These are phyloP conservation scores for Epichloe scottii DNA, from an alignment of 2,329 filamentous ascomycete genomes.

Conservation along the genomic window DNA sequence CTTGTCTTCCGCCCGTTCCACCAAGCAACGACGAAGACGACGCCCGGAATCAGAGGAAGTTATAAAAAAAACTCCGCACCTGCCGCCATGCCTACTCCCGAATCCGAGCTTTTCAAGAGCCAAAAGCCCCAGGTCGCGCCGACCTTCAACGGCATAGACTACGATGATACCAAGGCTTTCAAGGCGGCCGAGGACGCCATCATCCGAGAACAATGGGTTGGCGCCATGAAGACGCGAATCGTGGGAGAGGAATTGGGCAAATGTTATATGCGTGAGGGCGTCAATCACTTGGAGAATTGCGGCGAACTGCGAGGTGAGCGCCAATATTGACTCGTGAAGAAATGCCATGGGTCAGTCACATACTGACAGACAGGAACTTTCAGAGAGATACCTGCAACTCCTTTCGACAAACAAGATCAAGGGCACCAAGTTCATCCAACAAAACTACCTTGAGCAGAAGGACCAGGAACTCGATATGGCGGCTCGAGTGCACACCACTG, in stretches of 20 bases:
- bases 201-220: conserved; percentile 78
- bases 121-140: conserved; percentile 73
- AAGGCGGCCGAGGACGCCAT: conserved; percentile 76
- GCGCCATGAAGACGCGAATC: conserved; percentile 76
- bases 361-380: neutral
- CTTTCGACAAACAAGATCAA: conserved; percentile 65
- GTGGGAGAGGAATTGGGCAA: conserved; percentile 74
- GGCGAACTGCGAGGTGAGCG: conserved; percentile 60
- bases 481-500: conserved; percentile 26
- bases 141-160: conserved; percentile 79
- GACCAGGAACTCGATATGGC: conserved; percentile 26
- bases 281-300: conserved; percentile 84
- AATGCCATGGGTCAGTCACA: neutral
- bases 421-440: conserved; percentile 69
- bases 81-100: conserved; percentile 62
- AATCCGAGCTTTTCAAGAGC: conserved; percentile 69
- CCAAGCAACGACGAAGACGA: neutral
- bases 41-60: too few species aligned
- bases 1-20: neutral
- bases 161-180: conserved; percentile 66
- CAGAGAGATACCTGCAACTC: conserved; percentile 69
- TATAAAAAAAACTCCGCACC: conserved; percentile 5
- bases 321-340: neutral
- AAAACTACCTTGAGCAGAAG: conserved; percentile 55
- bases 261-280: conserved; percentile 73